Percentiles rank a stretch among this genome's conserved stretches.
These are phyloP conservation scores for Hyphodiscus hymeniophilus DNA, from an alignment of 495 filamentous ascomycete species.

Conservation along the genomic window DNA sequence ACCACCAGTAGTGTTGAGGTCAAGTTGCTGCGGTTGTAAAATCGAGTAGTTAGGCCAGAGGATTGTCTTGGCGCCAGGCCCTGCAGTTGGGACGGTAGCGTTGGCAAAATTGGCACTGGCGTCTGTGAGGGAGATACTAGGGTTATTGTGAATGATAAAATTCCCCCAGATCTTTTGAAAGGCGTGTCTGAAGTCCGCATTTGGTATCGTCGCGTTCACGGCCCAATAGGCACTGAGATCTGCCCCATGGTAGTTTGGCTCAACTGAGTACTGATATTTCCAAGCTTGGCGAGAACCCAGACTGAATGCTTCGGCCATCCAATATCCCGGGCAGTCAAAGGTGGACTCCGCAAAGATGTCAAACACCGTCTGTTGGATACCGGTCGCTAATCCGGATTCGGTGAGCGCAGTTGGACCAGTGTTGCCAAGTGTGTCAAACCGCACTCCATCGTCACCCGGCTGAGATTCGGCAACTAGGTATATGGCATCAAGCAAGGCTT, in stretches of 20 bases:
- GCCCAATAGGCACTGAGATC: slow-evolving; percentile 25
- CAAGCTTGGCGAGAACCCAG: slow-evolving; percentile 27
- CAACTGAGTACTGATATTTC: slow-evolving; percentile 54
- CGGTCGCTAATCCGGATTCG: slow-evolving; percentile 32
- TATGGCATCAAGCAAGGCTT: neutral
- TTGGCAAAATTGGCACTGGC: too few relatives aligned
- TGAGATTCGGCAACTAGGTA: neutral
- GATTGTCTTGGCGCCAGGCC: too few relatives aligned
- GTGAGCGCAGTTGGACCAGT: slow-evolving; percentile 29
- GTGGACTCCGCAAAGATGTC: slow-evolving; percentile 53
- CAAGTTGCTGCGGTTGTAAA: too few relatives aligned
- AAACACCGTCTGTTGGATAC: slow-evolving; percentile 12
- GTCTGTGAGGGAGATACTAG: slow-evolving; percentile 20
- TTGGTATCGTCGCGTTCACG: too few relatives aligned
- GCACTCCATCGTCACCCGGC: slow-evolving; percentile 23
- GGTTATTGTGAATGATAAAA: slow-evolving; percentile 45
- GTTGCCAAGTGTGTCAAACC: slow-evolving; percentile 32
- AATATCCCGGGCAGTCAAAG: slow-evolving; percentile 53
- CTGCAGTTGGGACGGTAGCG: too few relatives aligned
- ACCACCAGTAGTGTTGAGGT: too few relatives aligned
- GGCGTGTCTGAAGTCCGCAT: neutral
- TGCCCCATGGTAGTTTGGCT: slow-evolving; percentile 42
- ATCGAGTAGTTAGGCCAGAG: too few relatives aligned
- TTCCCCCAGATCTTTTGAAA: slow-evolving; percentile 36
- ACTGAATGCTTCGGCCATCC: slow-evolving; percentile 49